These are phyloP conservation scores for Gentiana straminea DNA, from an alignment of 257 asterid species.

Conservation along the genomic window DNA sequence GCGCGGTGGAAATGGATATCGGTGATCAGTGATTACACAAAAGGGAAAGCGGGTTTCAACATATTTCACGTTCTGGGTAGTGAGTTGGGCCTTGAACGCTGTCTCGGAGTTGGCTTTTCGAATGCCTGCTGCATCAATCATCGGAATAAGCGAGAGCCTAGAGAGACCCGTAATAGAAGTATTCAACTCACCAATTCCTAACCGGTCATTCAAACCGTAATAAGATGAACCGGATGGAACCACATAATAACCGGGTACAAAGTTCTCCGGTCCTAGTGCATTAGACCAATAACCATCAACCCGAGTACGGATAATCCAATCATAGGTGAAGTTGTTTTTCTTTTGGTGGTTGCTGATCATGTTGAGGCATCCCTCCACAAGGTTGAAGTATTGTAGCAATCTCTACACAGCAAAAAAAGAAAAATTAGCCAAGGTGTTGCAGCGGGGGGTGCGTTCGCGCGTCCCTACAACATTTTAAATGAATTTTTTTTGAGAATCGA, in stretches of 20 bases:
- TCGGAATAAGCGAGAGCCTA: slow-evolving; percentile 59
- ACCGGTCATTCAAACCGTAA: slow-evolving; percentile 87
- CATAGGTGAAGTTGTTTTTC: slow-evolving; percentile 66
- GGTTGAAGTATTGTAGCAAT: slow-evolving; percentile 70
- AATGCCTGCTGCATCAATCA: slow-evolving; percentile 47
- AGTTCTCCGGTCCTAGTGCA: slow-evolving; percentile 39
- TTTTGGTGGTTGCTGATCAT: slow-evolving; percentile 54
- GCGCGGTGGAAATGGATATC: slow-evolving; percentile 49
- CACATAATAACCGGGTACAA: slow-evolving; percentile 53
- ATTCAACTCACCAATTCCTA: slow-evolving; percentile 77
- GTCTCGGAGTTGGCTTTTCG: slow-evolving; percentile 72
- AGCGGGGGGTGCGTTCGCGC: too few relatives aligned
- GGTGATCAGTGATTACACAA: slow-evolving; percentile 72
- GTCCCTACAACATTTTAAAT: too few relatives aligned
- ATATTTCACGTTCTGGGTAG: slow-evolving; percentile 31
- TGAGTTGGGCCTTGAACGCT: slow-evolving; percentile 78
- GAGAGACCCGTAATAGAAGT: slow-evolving; percentile 75
- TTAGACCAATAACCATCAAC: slow-evolving; percentile 88
- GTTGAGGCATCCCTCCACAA: slow-evolving; percentile 80
- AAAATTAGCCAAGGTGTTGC: too few relatives aligned
- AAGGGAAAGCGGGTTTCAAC: slow-evolving; percentile 47
- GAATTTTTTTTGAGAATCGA: too few relatives aligned
- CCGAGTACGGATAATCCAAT: slow-evolving; percentile 83
- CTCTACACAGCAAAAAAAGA: slow-evolving; percentile 32
- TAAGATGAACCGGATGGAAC: slow-evolving; percentile 92